Percentiles rank a stretch among this genome's conserved stretches.
Conservation (phyloP, 495 filamentous ascomycete species). For the Talaromyces borbonicus region DNA sequence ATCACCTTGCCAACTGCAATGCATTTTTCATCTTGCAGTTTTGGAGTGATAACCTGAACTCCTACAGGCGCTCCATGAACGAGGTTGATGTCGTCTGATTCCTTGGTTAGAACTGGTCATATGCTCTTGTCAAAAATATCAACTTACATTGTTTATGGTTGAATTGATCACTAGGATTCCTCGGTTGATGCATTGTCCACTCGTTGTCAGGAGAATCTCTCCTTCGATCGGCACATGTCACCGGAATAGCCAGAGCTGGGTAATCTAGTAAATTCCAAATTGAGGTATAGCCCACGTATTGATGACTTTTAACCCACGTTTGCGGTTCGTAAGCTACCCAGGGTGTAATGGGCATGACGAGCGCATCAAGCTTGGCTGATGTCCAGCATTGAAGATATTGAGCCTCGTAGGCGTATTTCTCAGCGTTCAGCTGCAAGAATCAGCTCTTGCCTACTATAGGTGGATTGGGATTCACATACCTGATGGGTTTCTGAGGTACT, state of each 20-base stretch:
- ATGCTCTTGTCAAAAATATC: not conserved
- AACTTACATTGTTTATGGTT: constrained; percentile 32
- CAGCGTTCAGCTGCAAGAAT: constrained; percentile 19
- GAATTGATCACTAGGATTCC: constrained; percentile 36
- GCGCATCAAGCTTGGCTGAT: constrained; percentile 48
- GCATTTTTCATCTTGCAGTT: constrained; percentile 38
- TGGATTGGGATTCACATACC: constrained; percentile 8
- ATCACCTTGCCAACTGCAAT: constrained; percentile 36
- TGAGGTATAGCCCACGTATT: constrained; percentile 53
- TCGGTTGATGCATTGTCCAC: constrained; percentile 23
- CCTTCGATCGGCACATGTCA: constrained; percentile 30
- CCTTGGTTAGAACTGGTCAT: constrained; percentile 2
- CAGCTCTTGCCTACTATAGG: not conserved
- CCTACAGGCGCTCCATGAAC: constrained; percentile 44
- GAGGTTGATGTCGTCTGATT: constrained; percentile 31
- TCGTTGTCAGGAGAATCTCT: constrained; percentile 22
- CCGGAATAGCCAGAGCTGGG: constrained; percentile 47
- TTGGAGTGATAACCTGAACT: constrained; percentile 43
- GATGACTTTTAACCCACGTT: constrained; percentile 39
- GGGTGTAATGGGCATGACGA: constrained; percentile 51
- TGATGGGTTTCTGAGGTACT: constrained; percentile 19
- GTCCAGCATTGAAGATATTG: constrained; percentile 43
- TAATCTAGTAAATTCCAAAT: constrained; percentile 65
- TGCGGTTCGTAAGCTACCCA: constrained; percentile 42
- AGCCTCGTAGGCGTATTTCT: constrained; percentile 24